Conservation (phyloP, 106 monocot genomes). For the Cymbidium sinense region DNA sequence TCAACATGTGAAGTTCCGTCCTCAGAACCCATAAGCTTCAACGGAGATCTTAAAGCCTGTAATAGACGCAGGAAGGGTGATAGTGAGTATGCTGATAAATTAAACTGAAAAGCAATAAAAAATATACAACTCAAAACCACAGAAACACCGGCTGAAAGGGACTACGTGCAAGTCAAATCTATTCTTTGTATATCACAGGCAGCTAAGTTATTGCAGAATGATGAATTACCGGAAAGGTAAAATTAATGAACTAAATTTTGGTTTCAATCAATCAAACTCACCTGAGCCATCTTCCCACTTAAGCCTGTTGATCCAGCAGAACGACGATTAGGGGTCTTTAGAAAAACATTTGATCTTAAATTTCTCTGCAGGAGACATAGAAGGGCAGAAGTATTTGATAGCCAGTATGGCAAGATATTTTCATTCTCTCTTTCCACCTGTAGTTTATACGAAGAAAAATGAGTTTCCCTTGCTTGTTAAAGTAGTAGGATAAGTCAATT, state of each 20-base stretch:
- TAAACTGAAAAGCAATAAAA: neutral
- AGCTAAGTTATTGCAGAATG: neutral
- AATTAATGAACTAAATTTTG: neutral
- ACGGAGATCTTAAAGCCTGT: slow-evolving; percentile 54
- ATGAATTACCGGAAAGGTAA: slow-evolving; percentile 7
- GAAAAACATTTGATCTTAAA: slow-evolving; percentile 69
- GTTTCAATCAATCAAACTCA: neutral
- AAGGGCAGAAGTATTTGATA: slow-evolving; percentile 84
- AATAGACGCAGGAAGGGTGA: neutral
- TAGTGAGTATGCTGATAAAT: neutral
- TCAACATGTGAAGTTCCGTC: slow-evolving; percentile 61
- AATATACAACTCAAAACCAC: neutral
- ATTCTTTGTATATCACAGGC: neutral
- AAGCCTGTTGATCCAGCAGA: slow-evolving; percentile 34
- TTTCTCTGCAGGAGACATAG: slow-evolving; percentile 90
- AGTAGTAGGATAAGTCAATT: neutral
- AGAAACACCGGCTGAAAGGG: neutral
- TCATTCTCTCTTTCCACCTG: slow-evolving; percentile 53
- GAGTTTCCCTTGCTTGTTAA: neutral
- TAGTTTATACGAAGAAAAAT: slow-evolving; percentile 14
- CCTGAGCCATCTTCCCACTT: slow-evolving; percentile 44
- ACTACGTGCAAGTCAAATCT: neutral
- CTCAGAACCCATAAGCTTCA: slow-evolving; percentile 43
- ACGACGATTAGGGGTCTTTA: slow-evolving; percentile 61
- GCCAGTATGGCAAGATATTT: slow-evolving; percentile 76